These are phyloP conservation scores for Penicillium sp. DNA, from an alignment of 2,329 filamentous ascomycete species.

Conservation along the genomic window DNA sequence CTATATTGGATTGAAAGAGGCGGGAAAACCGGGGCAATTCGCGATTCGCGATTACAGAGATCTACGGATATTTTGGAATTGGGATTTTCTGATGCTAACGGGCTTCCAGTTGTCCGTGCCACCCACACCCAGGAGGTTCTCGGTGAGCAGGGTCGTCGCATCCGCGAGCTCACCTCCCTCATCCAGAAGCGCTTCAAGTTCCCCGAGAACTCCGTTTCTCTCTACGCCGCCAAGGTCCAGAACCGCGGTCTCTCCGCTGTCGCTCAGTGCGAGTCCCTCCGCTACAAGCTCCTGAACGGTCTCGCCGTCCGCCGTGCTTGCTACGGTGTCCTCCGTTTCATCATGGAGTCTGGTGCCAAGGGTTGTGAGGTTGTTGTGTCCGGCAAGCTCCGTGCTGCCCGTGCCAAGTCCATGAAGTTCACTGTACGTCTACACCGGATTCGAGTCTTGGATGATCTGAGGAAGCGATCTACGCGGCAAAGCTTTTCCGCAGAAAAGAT, in stretches of 20 bases:
- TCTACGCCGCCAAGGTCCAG: slow-evolving; percentile 99
- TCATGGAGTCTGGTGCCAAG: slow-evolving; percentile 99
- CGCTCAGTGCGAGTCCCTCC: slow-evolving; percentile 99
- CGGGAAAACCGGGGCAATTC: slow-evolving; percentile 2
- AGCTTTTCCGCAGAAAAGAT: background rate
- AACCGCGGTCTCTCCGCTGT: slow-evolving; percentile 99
- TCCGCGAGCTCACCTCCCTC: slow-evolving; percentile 98
- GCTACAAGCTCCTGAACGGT: slow-evolving; percentile 99
- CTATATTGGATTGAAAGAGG: slow-evolving; percentile 5
- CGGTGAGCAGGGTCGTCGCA: slow-evolving; percentile 98
- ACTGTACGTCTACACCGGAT: slow-evolving; percentile 60
- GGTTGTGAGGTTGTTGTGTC: slow-evolving; percentile 99
- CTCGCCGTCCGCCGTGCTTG: slow-evolving; percentile 97
- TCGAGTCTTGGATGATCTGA: background rate
- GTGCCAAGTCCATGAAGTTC: slow-evolving; percentile 99
- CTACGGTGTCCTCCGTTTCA: slow-evolving; percentile 99
- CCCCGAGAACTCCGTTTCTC: slow-evolving; percentile 99
- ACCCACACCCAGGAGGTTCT: slow-evolving; percentile 99
- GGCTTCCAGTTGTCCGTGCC: slow-evolving; percentile 76
- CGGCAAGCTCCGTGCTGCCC: slow-evolving; percentile 96
- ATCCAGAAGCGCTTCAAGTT: slow-evolving; percentile 99
- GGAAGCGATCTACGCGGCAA: too few relatives aligned
- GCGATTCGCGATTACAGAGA: slow-evolving; percentile 2
- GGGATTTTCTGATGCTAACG: slow-evolving; percentile 30
- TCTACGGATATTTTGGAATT: slow-evolving; percentile 4